These are phyloP conservation scores for Sugiyamaella floridensis DNA, from an alignment of 805 yeast species.

Conservation along the genomic window DNA sequence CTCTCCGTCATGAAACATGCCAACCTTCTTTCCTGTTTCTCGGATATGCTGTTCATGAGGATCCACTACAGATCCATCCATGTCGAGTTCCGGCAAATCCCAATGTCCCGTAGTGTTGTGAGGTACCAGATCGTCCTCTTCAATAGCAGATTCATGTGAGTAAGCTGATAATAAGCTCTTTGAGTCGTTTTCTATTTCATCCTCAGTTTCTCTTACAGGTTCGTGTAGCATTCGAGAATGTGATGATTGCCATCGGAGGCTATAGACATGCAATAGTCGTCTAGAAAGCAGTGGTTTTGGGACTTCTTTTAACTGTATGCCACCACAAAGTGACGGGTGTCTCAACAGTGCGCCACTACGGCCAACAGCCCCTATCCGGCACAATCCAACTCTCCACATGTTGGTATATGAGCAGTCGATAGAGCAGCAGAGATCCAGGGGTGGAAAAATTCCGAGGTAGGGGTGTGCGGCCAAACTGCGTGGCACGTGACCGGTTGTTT, in stretches of 20 bases:
- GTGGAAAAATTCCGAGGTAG: background rate
- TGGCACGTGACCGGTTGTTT: background rate
- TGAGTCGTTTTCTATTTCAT: too few relatives aligned
- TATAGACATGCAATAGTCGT: too few relatives aligned
- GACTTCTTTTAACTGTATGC: too few relatives aligned
- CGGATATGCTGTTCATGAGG: slow-evolving; percentile 23
- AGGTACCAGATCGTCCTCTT: background rate
- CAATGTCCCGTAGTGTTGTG: slow-evolving; percentile 24
- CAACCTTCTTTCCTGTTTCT: slow-evolving; percentile 14
- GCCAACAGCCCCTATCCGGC: background rate
- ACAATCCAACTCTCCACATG: background rate
- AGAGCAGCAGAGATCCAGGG: background rate
- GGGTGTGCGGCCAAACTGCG: background rate
- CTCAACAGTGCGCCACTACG: too few relatives aligned
- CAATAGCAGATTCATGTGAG: background rate
- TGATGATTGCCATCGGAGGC: background rate
- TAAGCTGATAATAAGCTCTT: background rate
- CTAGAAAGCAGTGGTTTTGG: too few relatives aligned
- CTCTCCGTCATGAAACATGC: slow-evolving; percentile 11
- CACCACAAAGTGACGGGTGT: too few relatives aligned
- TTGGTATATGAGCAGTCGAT: background rate
- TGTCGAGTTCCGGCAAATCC: slow-evolving; percentile 32
- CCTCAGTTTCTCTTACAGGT: background rate
- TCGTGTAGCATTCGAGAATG: background rate
- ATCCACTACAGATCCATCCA: slow-evolving; percentile 17